Evolutionary conservation across 371 early-diverging fungal species (phyloP).

Genomic region (Saksenaea vasiformis): DNA sequence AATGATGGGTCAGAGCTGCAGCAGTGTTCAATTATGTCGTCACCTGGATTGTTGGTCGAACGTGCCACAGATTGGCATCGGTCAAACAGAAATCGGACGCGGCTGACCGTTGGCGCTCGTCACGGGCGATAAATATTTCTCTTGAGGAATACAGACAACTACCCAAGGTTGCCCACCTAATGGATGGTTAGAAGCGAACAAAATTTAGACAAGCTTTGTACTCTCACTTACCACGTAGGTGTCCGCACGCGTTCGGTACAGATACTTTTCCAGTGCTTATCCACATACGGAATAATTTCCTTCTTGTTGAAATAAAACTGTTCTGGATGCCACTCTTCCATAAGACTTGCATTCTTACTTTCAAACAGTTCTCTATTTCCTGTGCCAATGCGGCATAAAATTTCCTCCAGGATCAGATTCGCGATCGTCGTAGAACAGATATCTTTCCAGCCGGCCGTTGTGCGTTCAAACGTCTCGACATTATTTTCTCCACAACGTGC

Average conservation of each 20-base stretch:
- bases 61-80: conserved; percentile 67
- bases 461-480: conserved; percentile 60
- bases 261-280: conserved; percentile 68
- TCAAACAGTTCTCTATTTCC: conserved; percentile 47
- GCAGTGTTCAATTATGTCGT: too few species aligned
- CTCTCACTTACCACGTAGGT: conserved; percentile 55
- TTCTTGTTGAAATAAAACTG: conserved; percentile 71
- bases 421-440: conserved; percentile 68
- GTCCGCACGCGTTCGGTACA: conserved; percentile 69
- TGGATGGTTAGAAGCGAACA: neutral
- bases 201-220: too few species aligned
- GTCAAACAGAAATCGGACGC: conserved; percentile 65
- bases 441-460: conserved; percentile 74
- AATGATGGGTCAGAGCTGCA: neutral
- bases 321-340: conserved; percentile 56
- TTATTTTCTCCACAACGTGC: conserved; percentile 37
- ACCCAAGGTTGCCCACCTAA: conserved; percentile 68
- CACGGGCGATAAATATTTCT: conserved; percentile 62
- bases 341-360: conserved; percentile 52
- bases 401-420: conserved; percentile 61
- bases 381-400: conserved; percentile 33
- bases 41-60: conserved; percentile 56
- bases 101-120: conserved; percentile 65
- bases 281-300: conserved; percentile 68
- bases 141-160: conserved; percentile 66